Conservation (phyloP, 1,284 basidiomycete genomes). For the Fomitopsis betulina region DNA sequence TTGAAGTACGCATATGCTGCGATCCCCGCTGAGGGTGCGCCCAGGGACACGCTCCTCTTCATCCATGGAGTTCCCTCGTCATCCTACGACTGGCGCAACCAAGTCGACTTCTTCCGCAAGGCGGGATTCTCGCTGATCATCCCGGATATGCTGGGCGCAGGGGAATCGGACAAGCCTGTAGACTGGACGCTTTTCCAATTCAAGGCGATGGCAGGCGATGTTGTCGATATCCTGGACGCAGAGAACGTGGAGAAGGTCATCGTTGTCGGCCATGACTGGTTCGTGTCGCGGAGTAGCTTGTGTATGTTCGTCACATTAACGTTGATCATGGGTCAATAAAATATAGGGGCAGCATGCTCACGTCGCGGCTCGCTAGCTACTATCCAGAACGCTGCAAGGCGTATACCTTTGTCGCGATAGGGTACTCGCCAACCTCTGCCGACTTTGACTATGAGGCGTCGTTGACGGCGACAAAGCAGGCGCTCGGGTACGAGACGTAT, state of each 20-base stretch:
- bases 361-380: constrained; percentile 34
- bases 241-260: constrained; percentile 34
- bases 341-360: constrained; percentile 35
- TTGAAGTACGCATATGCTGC: constrained; percentile 11
- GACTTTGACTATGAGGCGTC: constrained; percentile 16
- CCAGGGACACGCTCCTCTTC: constrained; percentile 8
- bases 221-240: constrained; percentile 42
- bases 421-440: constrained; percentile 31
- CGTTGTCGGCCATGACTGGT: neutral
- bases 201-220: constrained; percentile 36
- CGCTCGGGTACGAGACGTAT: constrained; percentile 28
- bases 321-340: neutral
- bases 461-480: constrained; percentile 37
- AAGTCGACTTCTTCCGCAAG: constrained; percentile 31
- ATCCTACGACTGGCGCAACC: constrained; percentile 8
- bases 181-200: constrained; percentile 35
- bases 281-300: neutral
- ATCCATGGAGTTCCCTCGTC: constrained; percentile 13
- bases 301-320: too few relatives aligned
- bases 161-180: constrained; percentile 44
- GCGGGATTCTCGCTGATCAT: constrained; percentile 46
- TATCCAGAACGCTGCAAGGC: constrained; percentile 36
- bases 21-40: neutral
- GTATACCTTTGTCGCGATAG: constrained; percentile 37
- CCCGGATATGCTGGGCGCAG: constrained; percentile 52